Conservation (phyloP, 371 early-diverging fungal species). For the Blakeslea trispora region DNA sequence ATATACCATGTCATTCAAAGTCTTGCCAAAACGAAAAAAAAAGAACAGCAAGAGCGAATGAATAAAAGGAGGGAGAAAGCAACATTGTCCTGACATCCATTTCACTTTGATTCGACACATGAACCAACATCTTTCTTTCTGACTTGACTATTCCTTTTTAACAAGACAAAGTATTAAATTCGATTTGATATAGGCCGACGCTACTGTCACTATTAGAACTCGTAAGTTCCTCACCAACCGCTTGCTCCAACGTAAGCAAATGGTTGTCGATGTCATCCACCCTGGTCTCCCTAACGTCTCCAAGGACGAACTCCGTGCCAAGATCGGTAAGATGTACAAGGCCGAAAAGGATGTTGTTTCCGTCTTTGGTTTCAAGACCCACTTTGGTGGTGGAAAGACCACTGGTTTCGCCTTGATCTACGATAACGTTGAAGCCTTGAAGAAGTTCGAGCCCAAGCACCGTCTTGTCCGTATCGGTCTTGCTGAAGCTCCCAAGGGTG, state of each 20-base stretch:
- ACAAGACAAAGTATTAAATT: too few species aligned
- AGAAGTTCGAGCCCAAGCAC: conserved; percentile 99
- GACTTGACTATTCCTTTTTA: too few species aligned
- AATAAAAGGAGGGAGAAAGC: too few species aligned
- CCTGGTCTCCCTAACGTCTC: conserved; percentile 91
- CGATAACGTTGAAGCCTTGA: conserved; percentile 92
- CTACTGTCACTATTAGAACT: conserved; percentile 91
- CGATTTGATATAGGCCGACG: conserved; percentile 38
- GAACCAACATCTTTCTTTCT: conserved; percentile 1
- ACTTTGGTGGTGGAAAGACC: conserved; percentile 98
- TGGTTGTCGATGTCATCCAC: conserved; percentile 97
- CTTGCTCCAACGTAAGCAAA: conserved; percentile 97
- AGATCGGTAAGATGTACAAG: conserved; percentile 97
- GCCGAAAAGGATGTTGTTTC: conserved; percentile 88
- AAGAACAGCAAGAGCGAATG: too few species aligned
- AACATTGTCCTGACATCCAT: too few species aligned
- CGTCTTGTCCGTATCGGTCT: conserved; percentile 88
- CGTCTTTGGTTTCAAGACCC: conserved; percentile 95
- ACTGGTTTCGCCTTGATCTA: conserved; percentile 98
- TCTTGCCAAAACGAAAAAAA: too few species aligned
- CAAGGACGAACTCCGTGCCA: conserved; percentile 93
- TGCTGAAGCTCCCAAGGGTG: conserved; percentile 74
- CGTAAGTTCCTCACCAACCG: conserved; percentile 99
- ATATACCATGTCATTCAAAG: too few species aligned
- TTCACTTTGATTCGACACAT: too few species aligned